A percentile compares a stretch with the other conserved stretches of the same genome.
phyloP scores from a whole-genome alignment of 2,329 filamentous ascomycete genomes.

The Ophiostoma ulmi region DNA sequence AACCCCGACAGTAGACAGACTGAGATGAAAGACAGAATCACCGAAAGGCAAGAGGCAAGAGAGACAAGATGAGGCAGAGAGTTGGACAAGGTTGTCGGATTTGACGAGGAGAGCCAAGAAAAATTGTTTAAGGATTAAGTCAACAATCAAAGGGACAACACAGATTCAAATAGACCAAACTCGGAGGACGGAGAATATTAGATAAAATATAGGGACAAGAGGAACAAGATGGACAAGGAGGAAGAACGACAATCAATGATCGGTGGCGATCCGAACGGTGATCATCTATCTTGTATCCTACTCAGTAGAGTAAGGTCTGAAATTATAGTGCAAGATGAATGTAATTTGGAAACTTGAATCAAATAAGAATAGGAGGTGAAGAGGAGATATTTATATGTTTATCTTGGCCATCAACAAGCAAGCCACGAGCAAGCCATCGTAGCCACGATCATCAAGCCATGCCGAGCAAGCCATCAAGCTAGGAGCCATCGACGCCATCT shows the following conservation, averaged over 20 bases:
- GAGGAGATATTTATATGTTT: conserved; percentile 8
- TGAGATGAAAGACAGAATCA: neutral
- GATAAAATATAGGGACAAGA: neutral
- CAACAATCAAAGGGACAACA: neutral
- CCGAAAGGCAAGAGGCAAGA: neutral
- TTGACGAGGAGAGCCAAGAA: neutral
- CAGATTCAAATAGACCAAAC: neutral
- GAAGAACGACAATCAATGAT: neutral
- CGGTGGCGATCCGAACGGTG: neutral
- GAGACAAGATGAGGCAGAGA: conserved; percentile 4
- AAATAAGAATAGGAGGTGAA: neutral
- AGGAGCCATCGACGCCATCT: conserved; percentile 8
- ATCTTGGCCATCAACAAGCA: neutral
- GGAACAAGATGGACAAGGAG: neutral
- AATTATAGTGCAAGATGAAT: neutral
- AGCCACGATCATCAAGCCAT: neutral
- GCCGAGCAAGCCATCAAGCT: neutral
- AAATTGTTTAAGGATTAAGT: neutral
- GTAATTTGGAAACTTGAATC: neutral
- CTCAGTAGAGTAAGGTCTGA: neutral
- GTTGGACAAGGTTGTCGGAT: conserved; percentile 2
- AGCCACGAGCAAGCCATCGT: neutral
- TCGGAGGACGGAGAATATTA: neutral
- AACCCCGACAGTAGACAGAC: neutral
- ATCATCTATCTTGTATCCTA: neutral